Base-by-base conservation (phyloP, 495 filamentous ascomycete genomes). In the Penicillium mononematosum region DNA sequence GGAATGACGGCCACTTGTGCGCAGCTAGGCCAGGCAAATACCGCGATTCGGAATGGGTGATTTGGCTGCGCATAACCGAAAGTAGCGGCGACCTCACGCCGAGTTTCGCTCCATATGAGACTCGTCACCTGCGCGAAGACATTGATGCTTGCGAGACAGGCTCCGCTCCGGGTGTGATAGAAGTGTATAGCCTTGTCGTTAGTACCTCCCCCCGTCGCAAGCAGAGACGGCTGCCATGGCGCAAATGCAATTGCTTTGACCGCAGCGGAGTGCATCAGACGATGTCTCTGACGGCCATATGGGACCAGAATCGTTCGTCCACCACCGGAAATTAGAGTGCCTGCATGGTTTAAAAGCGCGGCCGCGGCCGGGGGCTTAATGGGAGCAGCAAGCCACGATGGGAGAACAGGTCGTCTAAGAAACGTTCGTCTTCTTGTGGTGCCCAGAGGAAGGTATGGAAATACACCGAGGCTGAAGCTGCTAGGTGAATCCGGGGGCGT, bases 161-260 rank as follows among this genome's bases (percentile, higher is more conserved):
- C 86, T 3, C 95, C 94, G 3, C 91, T 92, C 16, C 81, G 81
- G 4, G 90, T 88, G 70, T 98, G 93, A 74, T 85, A 96, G 74
- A 98, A 98, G 73, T 97, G 94, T 49, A 98, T 96, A 64, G 89
- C 87, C 58, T 91, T 89, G 70, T 98, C 93, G 66, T 96, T 96
- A 47, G 88, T 88, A 19, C 94, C 94, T 27, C 94, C 94, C 1
- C 94, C 94, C 8, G 92, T 96, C 27, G 94, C 94, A 46, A 98
- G 75, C 1, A 98, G 77, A 17, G 88, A 88, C 31, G 86, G 83
- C 54, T 92, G 90, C 93, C 93, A 98, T 5, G 94, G 94, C 43
- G 94, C 96, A 73, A 98, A 98, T 10, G 94, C 94, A 58, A 98
- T 92, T 22, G 94, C 94, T 71, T 98, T 98, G 63, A 97, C 89